Percentiles rank a stretch among this genome's conserved stretches.
Evolutionary conservation across 73 alveolate genomes (phyloP).

Genomic region (Stentor coeruleus): DNA sequence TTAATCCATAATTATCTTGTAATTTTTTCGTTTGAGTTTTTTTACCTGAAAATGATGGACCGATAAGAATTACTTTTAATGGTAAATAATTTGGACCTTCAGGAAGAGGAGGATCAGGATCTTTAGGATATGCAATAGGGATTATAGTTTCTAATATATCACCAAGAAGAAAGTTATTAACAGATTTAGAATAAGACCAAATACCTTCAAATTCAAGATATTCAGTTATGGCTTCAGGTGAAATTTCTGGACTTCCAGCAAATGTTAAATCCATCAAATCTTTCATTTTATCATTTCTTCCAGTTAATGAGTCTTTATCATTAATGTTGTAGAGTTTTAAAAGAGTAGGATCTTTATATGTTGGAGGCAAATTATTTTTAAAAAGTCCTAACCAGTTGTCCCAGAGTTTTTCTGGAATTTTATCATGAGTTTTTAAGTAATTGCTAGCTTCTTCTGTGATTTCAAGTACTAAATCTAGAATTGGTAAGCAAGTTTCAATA

Average conservation of each 20-base stretch:
- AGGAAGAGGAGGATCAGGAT: background rate
- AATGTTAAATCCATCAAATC: background rate
- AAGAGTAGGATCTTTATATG: background rate
- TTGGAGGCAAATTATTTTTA: background rate
- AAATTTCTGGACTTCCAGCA: background rate
- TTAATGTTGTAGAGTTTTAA: background rate
- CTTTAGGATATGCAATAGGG: background rate
- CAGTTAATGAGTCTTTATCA: background rate
- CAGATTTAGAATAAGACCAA: background rate
- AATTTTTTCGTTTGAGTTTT: conserved; percentile 35
- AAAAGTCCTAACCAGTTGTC: background rate
- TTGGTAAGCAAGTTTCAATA: background rate
- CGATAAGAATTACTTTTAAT: conserved; percentile 41
- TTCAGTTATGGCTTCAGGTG: background rate
- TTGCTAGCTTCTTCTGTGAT: background rate
- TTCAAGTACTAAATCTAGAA: background rate
- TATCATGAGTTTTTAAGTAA: background rate
- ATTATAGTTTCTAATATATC: background rate
- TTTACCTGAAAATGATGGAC: conserved; percentile 39
- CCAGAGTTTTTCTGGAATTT: background rate
- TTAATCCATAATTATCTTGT: conserved; percentile 28
- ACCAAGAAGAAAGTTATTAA: background rate
- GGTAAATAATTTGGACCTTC: conserved; percentile 43
- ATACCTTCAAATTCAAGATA: background rate
- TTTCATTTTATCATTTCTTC: too few relatives aligned